Base-by-base conservation (phyloP, 73 alveolate species). In the Stentor coeruleus region DNA sequence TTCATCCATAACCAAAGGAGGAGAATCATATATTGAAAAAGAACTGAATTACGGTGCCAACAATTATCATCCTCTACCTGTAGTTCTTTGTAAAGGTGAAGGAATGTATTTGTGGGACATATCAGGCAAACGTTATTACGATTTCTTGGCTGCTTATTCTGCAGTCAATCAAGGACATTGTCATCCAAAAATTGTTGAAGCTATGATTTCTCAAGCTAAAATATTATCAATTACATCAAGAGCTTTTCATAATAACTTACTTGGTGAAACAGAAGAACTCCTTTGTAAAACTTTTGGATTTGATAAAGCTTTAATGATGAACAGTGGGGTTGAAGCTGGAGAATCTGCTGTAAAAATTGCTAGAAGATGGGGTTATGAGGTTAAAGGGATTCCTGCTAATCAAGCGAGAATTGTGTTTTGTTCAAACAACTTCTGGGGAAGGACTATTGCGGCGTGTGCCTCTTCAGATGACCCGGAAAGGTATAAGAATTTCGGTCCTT, bases 121-220 rank as follows among this genome's bases (percentile, higher is more conserved):
- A 26, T 97, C 91, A 81, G 98, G 98, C 49, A 92, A 86, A 20
- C 81, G 85, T 42, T 96, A 96, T 87, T 87, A 75, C 58, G 99
- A 96, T 84, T 96, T 96, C 90, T 88, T 94, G 39, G 89, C 97
- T 20, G 99, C 98, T 37, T 96, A 96, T 79, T 89, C 98, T n/a
- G 95, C 99, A 3, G 95, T 81, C 57, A 96, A 96, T 83, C 95
- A 96, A 76, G 99, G 98, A n/a, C 99, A 96, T 60, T 94, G 98
- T 82, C 99, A 96, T 79, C 97, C 98, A 2, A 94, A 91, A 88
- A 96, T 96, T 59, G 80, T 94, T 33, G 87, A 87, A 85, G 95
- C 97, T 49, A 38, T 96, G 55, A 84, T 89, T 3, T 93, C 84
- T 38, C 95, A 96, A 81, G 98, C 97, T 3, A 84, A 86, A 88